phyloP scores from a whole-genome alignment of 2,329 filamentous ascomycete species.

The Cadophora sp. region DNA sequence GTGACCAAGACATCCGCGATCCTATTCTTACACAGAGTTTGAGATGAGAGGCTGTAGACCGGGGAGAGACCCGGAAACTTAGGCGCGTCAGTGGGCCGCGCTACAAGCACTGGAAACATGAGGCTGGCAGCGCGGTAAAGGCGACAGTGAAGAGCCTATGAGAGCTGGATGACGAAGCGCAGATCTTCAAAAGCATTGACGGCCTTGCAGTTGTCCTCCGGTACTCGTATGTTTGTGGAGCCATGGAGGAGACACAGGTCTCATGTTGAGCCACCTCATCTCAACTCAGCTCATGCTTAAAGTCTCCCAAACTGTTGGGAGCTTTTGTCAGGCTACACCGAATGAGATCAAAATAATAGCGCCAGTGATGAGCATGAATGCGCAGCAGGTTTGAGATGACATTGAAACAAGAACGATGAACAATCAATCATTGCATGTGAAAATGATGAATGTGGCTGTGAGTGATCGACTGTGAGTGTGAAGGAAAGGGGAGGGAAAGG shows the following conservation, averaged over 20 bases:
- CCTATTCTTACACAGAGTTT: conserved; percentile 29
- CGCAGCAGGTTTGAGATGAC: background rate
- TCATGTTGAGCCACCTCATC: conserved; percentile 18
- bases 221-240: conserved; percentile 13
- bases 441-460: background rate
- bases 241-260: conserved; percentile 15
- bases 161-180: conserved; percentile 4
- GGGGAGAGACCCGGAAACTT: conserved; percentile 16
- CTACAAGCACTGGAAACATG: conserved; percentile 30
- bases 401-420: background rate
- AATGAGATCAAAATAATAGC: conserved; percentile 14
- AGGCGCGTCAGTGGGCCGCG: conserved; percentile 36
- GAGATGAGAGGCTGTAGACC: conserved; percentile 28
- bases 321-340: conserved; percentile 13
- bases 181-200: conserved; percentile 28
- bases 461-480: background rate
- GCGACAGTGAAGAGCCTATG: conserved; percentile 23
- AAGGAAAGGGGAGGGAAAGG: no score
- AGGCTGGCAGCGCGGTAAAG: conserved; percentile 31
- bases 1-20: conserved; percentile 36
- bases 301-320: background rate
- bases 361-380: conserved; percentile 13
- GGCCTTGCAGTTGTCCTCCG: conserved; percentile 18
- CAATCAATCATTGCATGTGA: background rate
- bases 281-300: conserved; percentile 5